Evolutionary conservation across 2,329 filamentous ascomycete genomes (phyloP), one percentile per base, ranked within the genome.

Genomic region (Colletotrichum sublineola): DNA sequence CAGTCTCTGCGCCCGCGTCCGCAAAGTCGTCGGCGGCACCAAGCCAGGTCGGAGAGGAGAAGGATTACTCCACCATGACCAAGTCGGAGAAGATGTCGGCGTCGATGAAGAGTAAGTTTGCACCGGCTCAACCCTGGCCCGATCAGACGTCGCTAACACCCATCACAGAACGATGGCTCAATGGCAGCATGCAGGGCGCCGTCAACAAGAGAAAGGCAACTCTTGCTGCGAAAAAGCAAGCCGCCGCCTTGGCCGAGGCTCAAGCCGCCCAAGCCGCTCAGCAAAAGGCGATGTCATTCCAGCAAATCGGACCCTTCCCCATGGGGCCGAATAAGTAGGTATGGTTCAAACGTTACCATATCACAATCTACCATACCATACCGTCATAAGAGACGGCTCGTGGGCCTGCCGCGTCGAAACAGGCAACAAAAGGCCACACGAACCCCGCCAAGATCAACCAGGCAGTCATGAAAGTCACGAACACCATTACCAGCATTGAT

Each of bases 21-120:
- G 65, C 74, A 31, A 67, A 74, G 53, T 72, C 72, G 3, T 75
- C 72, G 0, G 72, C 74, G 1, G 64, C 74, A 18, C 68, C 74
- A 18, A 75, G 74, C 66, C 74, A 74, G 48, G 68, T 68, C 5
- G 72, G 65, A 18, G 84, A 85, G 36, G 83, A 86, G 70, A 90
- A 90, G 81, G 87, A 89, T 64, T 90, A 90, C 76, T 86, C 86
- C 46, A 84, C 86, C 55, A 90, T 90, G 88, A 90, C 87, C 60
- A 91, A 91, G 81, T 89, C 87, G 40, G 88, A 91, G 80, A 91
- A 91, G 83, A 90, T 91, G 88, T 89, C 87, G n/a, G 85, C 85
- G 24, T 90, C 88, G 3, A 91, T 91, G 89, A 89, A 89, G 82
- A 87, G 89, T 90, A 82, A 81, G 85, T 80, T n/a, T 20, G 36